Conservation (phyloP, 768 basidiomycete genomes). For the Mycena floridula region DNA sequence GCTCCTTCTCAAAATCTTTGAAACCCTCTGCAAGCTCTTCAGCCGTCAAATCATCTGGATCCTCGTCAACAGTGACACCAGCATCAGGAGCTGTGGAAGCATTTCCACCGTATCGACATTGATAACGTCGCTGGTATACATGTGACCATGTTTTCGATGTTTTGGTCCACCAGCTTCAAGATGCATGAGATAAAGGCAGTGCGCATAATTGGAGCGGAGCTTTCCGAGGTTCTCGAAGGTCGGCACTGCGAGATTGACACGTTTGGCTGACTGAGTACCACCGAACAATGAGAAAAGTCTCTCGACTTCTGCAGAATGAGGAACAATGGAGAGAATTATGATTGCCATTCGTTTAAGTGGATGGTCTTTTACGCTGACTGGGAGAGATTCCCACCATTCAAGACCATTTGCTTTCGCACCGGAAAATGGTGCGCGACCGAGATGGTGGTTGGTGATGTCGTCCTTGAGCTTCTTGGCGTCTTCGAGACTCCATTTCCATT, state of each 20-base stretch:
- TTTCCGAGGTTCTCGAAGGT: constrained; percentile 12
- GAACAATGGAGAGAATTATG: constrained; percentile 11
- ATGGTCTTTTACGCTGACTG: constrained; percentile 6
- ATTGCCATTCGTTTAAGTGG: constrained; percentile 12
- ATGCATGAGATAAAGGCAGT: background rate
- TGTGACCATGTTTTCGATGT: constrained; percentile 13
- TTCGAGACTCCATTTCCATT: constrained; percentile 19
- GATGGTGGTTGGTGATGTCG: constrained; percentile 19
- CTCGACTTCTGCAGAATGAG: constrained; percentile 17
- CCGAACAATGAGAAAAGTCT: constrained; percentile 15
- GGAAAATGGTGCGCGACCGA: constrained; percentile 15
- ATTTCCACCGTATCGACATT: constrained; percentile 6
- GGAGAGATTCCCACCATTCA: constrained; percentile 20
- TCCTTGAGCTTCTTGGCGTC: constrained; percentile 12
- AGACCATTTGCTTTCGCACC: constrained; percentile 14
- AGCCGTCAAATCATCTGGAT: background rate
- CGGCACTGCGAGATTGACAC: constrained; percentile 6
- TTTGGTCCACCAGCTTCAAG: background rate
- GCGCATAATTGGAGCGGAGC: constrained; percentile 5
- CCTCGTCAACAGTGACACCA: background rate
- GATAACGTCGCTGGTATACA: constrained; percentile 10
- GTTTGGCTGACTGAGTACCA: constrained; percentile 9
- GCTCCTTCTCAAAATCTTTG: background rate
- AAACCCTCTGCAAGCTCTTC: background rate
- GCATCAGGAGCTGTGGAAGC: constrained; percentile 1